A percentile compares a stretch with the other conserved stretches of the same genome.
Conservation (phyloP, 352 stramenopile species). For the Thraustochytrium sp. region DNA sequence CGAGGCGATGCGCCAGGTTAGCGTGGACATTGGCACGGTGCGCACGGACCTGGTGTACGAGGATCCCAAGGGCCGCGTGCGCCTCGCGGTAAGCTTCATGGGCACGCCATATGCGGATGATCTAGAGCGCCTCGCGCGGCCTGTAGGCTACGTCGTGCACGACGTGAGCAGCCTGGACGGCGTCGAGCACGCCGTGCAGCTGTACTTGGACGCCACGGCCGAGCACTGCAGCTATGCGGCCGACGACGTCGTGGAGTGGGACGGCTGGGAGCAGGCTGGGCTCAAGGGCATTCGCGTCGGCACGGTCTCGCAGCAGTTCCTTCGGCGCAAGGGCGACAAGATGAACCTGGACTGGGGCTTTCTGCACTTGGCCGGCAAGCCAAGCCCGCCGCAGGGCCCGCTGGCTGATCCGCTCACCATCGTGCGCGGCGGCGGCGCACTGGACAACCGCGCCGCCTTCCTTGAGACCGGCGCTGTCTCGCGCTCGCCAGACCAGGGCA, state of each 20-base stretch:
- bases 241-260: neutral
- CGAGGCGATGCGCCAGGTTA: neutral
- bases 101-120: neutral
- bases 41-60: neutral
- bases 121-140: neutral
- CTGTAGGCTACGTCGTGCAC: slow-evolving; percentile 1
- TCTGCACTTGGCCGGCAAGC: neutral
- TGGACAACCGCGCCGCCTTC: neutral
- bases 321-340: neutral
- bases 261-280: neutral
- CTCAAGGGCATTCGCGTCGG: neutral
- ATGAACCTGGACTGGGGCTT: neutral
- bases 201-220: slow-evolving; percentile 46
- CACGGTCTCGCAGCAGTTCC: neutral
- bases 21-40: neutral
- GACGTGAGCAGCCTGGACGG: neutral
- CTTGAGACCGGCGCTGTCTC: neutral
- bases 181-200: slow-evolving; percentile 37
- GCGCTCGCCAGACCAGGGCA: neutral
- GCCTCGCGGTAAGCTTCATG: slow-evolving; percentile 17
- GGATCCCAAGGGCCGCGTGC: neutral
- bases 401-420: neutral
- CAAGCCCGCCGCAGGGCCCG: neutral
- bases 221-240: neutral
- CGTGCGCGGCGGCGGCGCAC: neutral